These are phyloP conservation scores for Babesia ovata DNA, from an alignment of 169 alveolate genomes.

Conservation along the genomic window DNA sequence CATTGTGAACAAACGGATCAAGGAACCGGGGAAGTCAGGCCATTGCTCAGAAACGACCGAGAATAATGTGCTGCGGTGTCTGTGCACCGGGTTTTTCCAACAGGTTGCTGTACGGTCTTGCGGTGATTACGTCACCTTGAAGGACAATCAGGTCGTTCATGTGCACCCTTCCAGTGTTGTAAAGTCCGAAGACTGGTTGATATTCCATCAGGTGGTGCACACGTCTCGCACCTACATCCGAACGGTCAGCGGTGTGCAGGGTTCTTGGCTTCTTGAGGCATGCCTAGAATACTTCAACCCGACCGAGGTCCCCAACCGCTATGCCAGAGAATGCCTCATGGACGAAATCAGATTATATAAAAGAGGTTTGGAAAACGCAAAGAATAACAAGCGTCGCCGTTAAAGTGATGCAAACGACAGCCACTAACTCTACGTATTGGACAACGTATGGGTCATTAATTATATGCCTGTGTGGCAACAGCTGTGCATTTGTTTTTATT, in stretches of 20 bases:
- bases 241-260: constrained; percentile 90
- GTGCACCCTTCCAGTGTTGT: constrained; percentile 97
- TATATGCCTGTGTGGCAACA: too few species aligned
- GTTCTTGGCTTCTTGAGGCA: constrained; percentile 88
- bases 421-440: too few species aligned
- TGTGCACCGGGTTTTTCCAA: constrained; percentile 91
- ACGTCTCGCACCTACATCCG: constrained; percentile 96
- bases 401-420: too few species aligned
- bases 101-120: constrained; percentile 90
- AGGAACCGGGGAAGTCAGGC: not conserved
- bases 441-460: too few species aligned
- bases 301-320: constrained; percentile 16
- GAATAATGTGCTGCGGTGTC: constrained; percentile 21
- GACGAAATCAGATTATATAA: too few species aligned
- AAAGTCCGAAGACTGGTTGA: constrained; percentile 91
- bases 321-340: not conserved
- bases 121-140: constrained; percentile 93
- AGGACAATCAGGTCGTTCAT: constrained; percentile 95
- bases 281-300: constrained; percentile 66
- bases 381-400: too few species aligned
- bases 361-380: too few species aligned
- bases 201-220: constrained; percentile 95
- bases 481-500: too few species aligned
- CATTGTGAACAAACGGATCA: constrained; percentile 80
- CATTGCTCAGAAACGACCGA: not conserved